Evolutionary conservation across 805 yeast species (phyloP).

Genomic region (Teunomyces pallodes): DNA sequence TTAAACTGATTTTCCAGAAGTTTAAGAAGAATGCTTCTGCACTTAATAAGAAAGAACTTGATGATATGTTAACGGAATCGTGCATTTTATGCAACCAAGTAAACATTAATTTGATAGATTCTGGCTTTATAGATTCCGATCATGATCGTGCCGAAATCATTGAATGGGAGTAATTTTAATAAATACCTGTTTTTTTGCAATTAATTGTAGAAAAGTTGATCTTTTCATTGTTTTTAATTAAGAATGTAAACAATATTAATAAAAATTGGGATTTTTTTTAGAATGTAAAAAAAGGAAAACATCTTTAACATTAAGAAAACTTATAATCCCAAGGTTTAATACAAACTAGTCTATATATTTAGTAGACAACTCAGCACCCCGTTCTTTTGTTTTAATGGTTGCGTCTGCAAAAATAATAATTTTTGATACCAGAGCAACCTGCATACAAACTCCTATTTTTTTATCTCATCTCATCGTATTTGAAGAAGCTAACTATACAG

Average conservation of each 20-base stretch:
- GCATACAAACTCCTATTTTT: neutral
- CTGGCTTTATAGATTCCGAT: constrained; percentile 45
- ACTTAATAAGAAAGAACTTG: constrained; percentile 50
- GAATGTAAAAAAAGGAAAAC: no score
- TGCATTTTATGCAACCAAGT: constrained; percentile 79
- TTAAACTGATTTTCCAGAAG: constrained; percentile 59
- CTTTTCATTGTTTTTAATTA: no score
- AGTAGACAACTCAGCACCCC: no score
- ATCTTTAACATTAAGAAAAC: no score
- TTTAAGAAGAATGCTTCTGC: constrained; percentile 45
- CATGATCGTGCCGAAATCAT: constrained; percentile 34
- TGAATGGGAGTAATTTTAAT: constrained; percentile 45
- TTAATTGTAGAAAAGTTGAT: no score
- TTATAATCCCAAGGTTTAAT: no score
- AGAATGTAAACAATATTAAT: no score
- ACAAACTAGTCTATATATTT: no score
- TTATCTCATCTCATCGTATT: constrained; percentile 6
- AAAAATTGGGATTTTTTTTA: no score
- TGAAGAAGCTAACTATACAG: neutral
- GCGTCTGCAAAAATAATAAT: neutral
- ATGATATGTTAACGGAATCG: constrained; percentile 54
- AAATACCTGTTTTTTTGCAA: no score
- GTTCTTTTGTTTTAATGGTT: no score
- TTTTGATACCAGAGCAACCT: neutral
- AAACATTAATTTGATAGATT: constrained; percentile 67